These are phyloP conservation scores for Skeletonema tropicum DNA, from an alignment of 108 stramenopile species.

Conservation along the genomic window DNA sequence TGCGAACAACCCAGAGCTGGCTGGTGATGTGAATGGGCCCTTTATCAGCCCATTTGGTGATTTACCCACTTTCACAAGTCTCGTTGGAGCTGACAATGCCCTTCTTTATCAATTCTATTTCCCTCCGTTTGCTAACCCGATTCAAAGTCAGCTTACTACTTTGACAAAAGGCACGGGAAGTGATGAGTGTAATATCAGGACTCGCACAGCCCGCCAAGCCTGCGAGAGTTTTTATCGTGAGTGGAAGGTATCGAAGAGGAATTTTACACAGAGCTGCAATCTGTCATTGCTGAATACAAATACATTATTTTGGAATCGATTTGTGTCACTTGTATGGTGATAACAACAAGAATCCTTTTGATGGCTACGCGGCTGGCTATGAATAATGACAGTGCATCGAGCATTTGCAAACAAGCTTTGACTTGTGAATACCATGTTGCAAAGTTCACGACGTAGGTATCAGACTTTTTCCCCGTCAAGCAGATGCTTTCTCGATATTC, in stretches of 20 bases:
- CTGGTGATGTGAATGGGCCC: constrained; percentile 8
- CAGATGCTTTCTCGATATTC: too few species aligned
- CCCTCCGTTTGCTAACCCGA: neutral
- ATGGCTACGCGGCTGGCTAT: constrained; percentile 8
- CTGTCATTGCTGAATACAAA: constrained; percentile 8
- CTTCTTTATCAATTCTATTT: constrained; percentile 48
- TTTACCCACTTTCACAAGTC: constrained; percentile 21
- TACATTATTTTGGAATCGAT: constrained; percentile 34
- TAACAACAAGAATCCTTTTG: neutral
- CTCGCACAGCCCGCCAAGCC: constrained; percentile 45
- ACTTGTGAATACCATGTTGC: too few species aligned
- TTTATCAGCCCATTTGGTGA: constrained; percentile 27
- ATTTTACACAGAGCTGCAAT: constrained; percentile 40
- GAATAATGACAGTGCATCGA: constrained; percentile 23
- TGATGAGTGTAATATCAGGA: constrained; percentile 4
- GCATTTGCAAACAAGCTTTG: constrained; percentile 31
- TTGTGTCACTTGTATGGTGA: constrained; percentile 27
- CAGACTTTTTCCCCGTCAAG: too few species aligned
- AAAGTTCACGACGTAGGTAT: too few species aligned
- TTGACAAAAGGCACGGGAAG: neutral
- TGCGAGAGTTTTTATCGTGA: constrained; percentile 49
- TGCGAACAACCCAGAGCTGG: constrained; percentile 1
- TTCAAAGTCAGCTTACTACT: too few species aligned
- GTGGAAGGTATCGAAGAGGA: constrained; percentile 34
- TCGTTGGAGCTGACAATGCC: constrained; percentile 47